Conservation (phyloP, 768 basidiomycete species). For the Rhizopogon vesiculosus region DNA sequence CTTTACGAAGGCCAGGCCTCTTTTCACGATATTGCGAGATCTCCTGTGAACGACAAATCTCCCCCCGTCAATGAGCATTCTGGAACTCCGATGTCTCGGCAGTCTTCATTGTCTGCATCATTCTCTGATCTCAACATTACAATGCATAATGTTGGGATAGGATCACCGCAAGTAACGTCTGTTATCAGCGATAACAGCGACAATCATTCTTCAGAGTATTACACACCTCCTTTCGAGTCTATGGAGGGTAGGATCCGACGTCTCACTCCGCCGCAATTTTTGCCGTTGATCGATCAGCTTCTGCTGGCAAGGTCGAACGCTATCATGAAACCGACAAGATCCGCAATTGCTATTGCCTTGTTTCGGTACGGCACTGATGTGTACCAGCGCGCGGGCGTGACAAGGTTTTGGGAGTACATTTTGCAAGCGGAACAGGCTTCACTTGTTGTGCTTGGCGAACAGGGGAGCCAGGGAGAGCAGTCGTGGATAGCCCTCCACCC, state of each 20-base stretch:
- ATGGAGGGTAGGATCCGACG: constrained; percentile 4
- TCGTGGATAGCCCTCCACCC: constrained; percentile 27
- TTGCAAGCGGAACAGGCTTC: constrained; percentile 22
- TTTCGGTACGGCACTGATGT: constrained; percentile 18
- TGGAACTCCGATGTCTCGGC: neutral
- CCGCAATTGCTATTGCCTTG: constrained; percentile 35
- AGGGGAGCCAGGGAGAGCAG: neutral
- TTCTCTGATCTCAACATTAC: neutral
- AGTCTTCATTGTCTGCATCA: neutral
- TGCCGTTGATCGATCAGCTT: constrained; percentile 20
- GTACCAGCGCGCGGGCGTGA: constrained; percentile 22
- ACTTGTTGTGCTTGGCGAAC: constrained; percentile 23
- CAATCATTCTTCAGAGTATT: constrained; percentile 1
- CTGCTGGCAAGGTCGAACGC: constrained; percentile 25
- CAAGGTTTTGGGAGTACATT: constrained; percentile 22
- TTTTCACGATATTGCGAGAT: neutral
- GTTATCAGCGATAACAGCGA: constrained; percentile 2
- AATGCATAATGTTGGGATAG: neutral
- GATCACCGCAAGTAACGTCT: neutral
- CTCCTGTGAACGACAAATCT: neutral
- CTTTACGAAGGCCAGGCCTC: neutral
- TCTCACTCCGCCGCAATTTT: constrained; percentile 24
- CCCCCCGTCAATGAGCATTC: neutral
- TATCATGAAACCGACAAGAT: constrained; percentile 29
- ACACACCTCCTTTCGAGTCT: neutral